Percentiles rank a stretch among this genome's conserved stretches.
Evolutionary conservation across 2,329 filamentous ascomycete species (phyloP).

Genomic region (Tolypocladium endophyticum): DNA sequence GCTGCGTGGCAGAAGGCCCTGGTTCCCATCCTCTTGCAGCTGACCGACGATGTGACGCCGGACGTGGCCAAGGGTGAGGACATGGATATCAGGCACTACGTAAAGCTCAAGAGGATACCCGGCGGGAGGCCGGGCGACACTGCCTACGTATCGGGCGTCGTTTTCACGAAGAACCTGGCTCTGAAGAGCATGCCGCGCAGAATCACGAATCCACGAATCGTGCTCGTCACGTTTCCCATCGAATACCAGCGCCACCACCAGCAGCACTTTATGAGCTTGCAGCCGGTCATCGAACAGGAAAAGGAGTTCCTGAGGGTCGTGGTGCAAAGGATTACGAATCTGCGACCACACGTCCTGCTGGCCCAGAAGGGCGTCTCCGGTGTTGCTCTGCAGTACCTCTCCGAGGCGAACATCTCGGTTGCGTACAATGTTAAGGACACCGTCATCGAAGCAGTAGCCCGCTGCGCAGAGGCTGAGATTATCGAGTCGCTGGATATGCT

Average conservation of each 20-base stretch:
- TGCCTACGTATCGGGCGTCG: conserved; percentile 90
- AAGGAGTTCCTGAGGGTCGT: conserved; percentile 86
- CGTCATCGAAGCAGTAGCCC: conserved; percentile 87
- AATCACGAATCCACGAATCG: conserved; percentile 73
- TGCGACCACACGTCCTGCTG: conserved; percentile 78
- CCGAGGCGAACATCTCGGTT: conserved; percentile 82
- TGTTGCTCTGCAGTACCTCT: conserved; percentile 76
- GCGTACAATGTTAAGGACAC: conserved; percentile 95
- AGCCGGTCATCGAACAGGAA: conserved; percentile 94
- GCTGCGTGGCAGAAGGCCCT: conserved; percentile 82
- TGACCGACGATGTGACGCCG: conserved; percentile 89
- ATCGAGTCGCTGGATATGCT: conserved; percentile 95
- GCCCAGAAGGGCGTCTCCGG: conserved; percentile 90
- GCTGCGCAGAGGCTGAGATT: conserved; percentile 83
- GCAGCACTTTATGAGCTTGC: conserved; percentile 91
- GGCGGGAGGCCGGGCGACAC: conserved; percentile 86
- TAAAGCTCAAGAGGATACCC: conserved; percentile 93
- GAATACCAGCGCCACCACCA: conserved; percentile 81
- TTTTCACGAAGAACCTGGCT: conserved; percentile 95
- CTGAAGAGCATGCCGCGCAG: conserved; percentile 91
- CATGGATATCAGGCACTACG: conserved; percentile 95
- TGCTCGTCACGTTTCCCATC: conserved; percentile 89
- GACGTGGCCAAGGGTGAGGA: conserved; percentile 85
- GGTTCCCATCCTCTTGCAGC: conserved; percentile 79
- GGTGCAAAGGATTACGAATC: conserved; percentile 78